A percentile compares a stretch with the other conserved stretches of the same genome.
Evolutionary conservation across 306 rosid species (phyloP).

Genomic region (Styphnolobium japonicum): DNA sequence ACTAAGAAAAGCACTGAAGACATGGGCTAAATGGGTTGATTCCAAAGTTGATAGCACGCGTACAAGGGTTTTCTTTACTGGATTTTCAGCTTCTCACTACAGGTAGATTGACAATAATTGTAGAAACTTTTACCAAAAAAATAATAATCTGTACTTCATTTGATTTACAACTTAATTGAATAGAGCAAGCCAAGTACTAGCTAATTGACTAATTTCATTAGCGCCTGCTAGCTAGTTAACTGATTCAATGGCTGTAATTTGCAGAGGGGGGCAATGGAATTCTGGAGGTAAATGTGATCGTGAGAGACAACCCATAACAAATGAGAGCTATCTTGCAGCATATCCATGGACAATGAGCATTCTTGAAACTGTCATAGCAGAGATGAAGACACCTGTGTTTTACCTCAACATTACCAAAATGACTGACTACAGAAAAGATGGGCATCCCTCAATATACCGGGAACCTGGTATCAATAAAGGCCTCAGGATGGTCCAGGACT

Average conservation of each 20-base stretch:
- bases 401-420: slow-evolving; percentile 38
- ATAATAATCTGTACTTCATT: neutral
- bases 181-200: neutral
- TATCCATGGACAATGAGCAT: slow-evolving; percentile 43
- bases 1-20: slow-evolving; percentile 29
- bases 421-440: slow-evolving; percentile 45
- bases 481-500: slow-evolving; percentile 23
- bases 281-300: slow-evolving; percentile 40
- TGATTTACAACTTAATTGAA: neutral
- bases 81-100: slow-evolving; percentile 47
- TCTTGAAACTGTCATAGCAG: slow-evolving; percentile 28
- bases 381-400: slow-evolving; percentile 42
- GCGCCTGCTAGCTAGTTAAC: neutral
- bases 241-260: neutral
- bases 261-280: slow-evolving; percentile 39
- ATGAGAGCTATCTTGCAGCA: slow-evolving; percentile 30
- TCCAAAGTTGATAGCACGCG: slow-evolving; percentile 27
- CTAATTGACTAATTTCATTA: neutral
- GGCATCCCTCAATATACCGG: slow-evolving; percentile 34
- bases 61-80: slow-evolving; percentile 36
- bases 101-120: neutral
- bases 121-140: neutral
- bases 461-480: slow-evolving; percentile 14
- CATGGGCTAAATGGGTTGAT: slow-evolving; percentile 44
- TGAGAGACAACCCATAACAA: slow-evolving; percentile 25